phyloP scores from a whole-genome alignment of 2,329 filamentous ascomycete species.

The Colletotrichum graminicola region DNA sequence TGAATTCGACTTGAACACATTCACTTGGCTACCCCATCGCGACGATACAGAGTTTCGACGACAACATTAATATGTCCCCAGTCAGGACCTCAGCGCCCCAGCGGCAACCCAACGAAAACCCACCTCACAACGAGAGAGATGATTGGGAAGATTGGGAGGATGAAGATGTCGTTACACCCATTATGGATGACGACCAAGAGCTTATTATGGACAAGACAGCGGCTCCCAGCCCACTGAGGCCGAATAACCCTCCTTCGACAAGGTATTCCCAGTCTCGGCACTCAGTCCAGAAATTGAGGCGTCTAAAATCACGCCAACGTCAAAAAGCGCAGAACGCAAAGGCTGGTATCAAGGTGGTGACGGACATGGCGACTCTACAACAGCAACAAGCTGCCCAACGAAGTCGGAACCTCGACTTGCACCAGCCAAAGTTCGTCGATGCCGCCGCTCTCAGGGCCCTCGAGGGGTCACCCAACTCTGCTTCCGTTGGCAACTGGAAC shows the following conservation, averaged over 20 bases:
- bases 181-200: slow-evolving; percentile 54
- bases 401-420: slow-evolving; percentile 46
- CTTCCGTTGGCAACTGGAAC: slow-evolving; percentile 68
- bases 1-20: neutral
- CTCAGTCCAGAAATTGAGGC: slow-evolving; percentile 57
- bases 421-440: slow-evolving; percentile 66
- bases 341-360: slow-evolving; percentile 77
- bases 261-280: slow-evolving; percentile 45
- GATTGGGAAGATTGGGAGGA: slow-evolving; percentile 69
- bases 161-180: slow-evolving; percentile 58
- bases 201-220: slow-evolving; percentile 44
- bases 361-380: slow-evolving; percentile 71
- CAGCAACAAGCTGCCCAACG: slow-evolving; percentile 54
- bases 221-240: slow-evolving; percentile 33
- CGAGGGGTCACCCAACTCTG: slow-evolving; percentile 66
- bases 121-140: slow-evolving; percentile 47
- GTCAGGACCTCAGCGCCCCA: slow-evolving; percentile 4
- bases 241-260: slow-evolving; percentile 31
- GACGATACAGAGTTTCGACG: neutral
- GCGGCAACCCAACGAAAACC: slow-evolving; percentile 12
- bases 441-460: slow-evolving; percentile 70
- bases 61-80: slow-evolving; percentile 25
- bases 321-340: slow-evolving; percentile 72
- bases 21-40: neutral
- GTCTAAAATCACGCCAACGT: slow-evolving; percentile 69